Evolutionary conservation across 225 moss, liverwort and hornwort genomes (phyloP).

Genomic region (Bryoerythrophyllum caledonicum): DNA sequence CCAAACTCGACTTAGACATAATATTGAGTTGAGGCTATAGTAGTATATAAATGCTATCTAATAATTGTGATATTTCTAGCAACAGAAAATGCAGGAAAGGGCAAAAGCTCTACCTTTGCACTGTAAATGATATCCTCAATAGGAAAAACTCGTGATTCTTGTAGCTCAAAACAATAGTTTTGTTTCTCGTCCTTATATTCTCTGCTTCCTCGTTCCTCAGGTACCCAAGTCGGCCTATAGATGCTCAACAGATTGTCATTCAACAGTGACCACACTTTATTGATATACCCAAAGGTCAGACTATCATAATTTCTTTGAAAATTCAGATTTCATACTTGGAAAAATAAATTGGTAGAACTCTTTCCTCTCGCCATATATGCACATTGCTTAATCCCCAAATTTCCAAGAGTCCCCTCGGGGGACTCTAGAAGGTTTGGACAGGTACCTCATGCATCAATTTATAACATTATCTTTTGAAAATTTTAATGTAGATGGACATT

Average conservation of each 20-base stretch:
- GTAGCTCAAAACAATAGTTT: constrained; percentile 26
- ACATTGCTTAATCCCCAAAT: no score
- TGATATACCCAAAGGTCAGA: no score
- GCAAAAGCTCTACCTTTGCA: constrained; percentile 21
- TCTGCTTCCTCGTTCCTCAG: constrained; percentile 33
- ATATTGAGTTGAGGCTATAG: not conserved
- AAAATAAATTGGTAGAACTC: no score
- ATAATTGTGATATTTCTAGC: not conserved
- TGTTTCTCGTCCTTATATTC: not conserved
- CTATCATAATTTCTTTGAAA: no score
- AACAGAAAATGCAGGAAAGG: not conserved
- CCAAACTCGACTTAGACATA: not conserved
- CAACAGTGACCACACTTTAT: not conserved
- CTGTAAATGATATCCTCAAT: constrained; percentile 36
- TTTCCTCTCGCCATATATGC: no score
- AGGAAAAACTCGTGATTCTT: constrained; percentile 34
- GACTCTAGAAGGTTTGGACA: no score
- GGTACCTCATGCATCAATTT: no score
- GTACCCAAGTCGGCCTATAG: constrained; percentile 32
- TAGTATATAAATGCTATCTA: not conserved
- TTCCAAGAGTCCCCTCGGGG: no score
- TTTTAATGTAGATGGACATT: no score
- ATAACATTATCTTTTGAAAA: no score
- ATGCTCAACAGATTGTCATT: not conserved
- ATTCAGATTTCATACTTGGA: no score